These are phyloP conservation scores for Aureobasidium sp. DNA, from an alignment of 2,329 filamentous ascomycete genomes.

Conservation along the genomic window DNA sequence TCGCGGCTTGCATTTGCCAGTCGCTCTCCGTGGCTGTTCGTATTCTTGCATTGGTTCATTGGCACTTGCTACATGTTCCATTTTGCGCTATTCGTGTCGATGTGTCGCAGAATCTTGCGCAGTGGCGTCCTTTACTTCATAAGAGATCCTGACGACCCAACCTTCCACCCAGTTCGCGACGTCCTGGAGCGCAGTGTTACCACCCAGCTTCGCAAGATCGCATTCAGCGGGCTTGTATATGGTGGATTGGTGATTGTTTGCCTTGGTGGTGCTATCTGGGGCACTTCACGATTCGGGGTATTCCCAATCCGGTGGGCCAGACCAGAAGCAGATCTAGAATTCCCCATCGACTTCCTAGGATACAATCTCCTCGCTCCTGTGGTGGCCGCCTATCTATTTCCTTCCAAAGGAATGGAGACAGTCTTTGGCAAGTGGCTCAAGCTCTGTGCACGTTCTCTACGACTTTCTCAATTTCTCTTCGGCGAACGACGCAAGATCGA, in stretches of 20 bases:
- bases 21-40: slow-evolving; percentile 75
- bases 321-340: slow-evolving; percentile 86
- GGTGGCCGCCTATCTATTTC: slow-evolving; percentile 75
- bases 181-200: slow-evolving; percentile 88
- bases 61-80: slow-evolving; percentile 99
- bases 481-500: slow-evolving; percentile 75
- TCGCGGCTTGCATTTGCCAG: slow-evolving; percentile 73
- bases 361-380: slow-evolving; percentile 96
- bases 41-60: slow-evolving; percentile 98
- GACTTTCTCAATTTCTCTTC: slow-evolving; percentile 89
- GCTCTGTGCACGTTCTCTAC: slow-evolving; percentile 68
- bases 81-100: slow-evolving; percentile 95
- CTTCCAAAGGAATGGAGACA: slow-evolving; percentile 72
- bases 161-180: slow-evolving; percentile 94
- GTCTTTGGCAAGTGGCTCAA: slow-evolving; percentile 98
- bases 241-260: slow-evolving; percentile 88
- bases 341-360: slow-evolving; percentile 87
- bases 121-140: slow-evolving; percentile 97
- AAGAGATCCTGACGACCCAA: slow-evolving; percentile 93
- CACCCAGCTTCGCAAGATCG: slow-evolving; percentile 90
- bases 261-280: slow-evolving; percentile 92
- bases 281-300: slow-evolving; percentile 65
- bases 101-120: slow-evolving; percentile 97
- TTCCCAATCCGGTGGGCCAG: slow-evolving; percentile 91
- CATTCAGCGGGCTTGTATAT: slow-evolving; percentile 93